Evolutionary conservation across 75 land plant genomes (phyloP).

Genomic region (Cupressus sempervirens): DNA sequence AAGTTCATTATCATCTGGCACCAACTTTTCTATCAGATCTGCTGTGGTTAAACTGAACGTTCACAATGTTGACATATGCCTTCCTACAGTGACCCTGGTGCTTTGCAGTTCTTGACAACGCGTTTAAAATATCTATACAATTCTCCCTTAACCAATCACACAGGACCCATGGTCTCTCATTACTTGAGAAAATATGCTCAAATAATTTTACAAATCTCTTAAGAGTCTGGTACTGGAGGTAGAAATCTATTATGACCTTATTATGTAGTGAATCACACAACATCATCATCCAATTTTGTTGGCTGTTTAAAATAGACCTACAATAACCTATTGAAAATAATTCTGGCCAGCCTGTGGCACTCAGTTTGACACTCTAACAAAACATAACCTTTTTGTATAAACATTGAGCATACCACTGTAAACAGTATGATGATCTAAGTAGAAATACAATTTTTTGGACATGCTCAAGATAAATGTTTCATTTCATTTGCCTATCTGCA

Average conservation of each 20-base stretch:
- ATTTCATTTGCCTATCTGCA: neutral
- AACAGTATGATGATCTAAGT: neutral
- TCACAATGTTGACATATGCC: neutral
- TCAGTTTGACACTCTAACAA: neutral
- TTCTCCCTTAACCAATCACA: neutral
- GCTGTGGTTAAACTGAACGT: too few relatives aligned
- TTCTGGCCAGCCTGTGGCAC: neutral
- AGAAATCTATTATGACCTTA: neutral
- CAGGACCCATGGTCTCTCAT: neutral
- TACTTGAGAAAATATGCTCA: neutral
- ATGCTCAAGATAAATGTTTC: neutral
- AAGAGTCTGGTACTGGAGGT: neutral
- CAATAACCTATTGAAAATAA: neutral
- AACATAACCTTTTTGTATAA: neutral
- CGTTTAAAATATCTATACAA: neutral
- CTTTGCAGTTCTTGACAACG: neutral
- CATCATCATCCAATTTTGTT: neutral
- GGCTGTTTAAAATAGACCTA: neutral
- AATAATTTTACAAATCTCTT: neutral
- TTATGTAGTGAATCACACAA: neutral
- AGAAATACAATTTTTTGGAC: neutral
- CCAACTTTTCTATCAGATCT: too few relatives aligned
- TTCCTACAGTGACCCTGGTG: neutral
- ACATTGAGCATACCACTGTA: neutral
- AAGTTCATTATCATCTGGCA: neutral